phyloP scores from a whole-genome alignment of 2,329 filamentous ascomycete species.

The Diaporthe longicolla region DNA sequence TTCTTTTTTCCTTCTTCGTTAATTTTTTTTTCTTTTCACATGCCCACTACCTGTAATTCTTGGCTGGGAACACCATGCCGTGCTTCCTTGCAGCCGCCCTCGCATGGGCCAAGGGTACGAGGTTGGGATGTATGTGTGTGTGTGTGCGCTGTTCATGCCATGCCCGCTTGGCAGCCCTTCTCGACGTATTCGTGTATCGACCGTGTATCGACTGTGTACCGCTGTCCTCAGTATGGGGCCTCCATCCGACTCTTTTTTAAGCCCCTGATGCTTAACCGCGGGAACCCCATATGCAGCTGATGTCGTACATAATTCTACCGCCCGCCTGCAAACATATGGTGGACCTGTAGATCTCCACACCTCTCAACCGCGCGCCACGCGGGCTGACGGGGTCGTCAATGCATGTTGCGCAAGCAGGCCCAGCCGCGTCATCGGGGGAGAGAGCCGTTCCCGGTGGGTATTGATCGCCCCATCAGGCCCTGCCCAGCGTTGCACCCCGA shows the following conservation, averaged over 20 bases:
- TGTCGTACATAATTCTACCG: not conserved
- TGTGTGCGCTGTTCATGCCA: no score
- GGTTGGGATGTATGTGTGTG: not conserved
- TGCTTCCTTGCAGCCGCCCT: not conserved
- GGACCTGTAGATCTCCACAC: no score
- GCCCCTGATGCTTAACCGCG: no score
- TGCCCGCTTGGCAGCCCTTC: not conserved
- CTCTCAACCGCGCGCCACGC: no score
- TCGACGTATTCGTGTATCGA: no score
- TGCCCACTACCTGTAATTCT: not conserved
- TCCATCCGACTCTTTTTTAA: no score
- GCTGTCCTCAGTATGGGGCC: no score
- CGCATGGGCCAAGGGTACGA: not conserved
- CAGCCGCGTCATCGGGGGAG: conserved; percentile 10
- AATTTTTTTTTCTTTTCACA: not conserved
- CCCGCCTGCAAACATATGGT: not conserved
- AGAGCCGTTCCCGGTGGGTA: not conserved
- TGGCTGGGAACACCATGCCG: not conserved
- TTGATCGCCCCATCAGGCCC: not conserved
- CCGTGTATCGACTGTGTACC: no score
- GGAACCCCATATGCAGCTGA: no score
- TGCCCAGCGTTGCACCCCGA: conserved; percentile 9
- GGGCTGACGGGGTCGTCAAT: no score
- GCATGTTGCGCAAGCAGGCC: not conserved
- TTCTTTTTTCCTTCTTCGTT: not conserved